Base-by-base conservation (phyloP, 1,284 basidiomycete genomes). In the Cryptococcus jaspeensis region DNA sequence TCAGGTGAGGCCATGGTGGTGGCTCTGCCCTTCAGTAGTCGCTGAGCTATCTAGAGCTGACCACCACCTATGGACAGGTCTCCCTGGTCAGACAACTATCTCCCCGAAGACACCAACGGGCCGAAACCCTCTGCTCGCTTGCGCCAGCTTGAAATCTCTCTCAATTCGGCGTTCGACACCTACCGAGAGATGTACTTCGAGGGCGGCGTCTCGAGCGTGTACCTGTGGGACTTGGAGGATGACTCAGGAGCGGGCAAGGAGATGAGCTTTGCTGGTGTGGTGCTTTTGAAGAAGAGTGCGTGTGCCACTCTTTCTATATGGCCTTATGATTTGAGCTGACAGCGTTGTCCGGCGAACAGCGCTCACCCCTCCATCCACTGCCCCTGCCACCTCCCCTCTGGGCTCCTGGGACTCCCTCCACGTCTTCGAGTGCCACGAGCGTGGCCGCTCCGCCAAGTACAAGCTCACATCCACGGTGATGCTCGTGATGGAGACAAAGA, bases 181-280 rank as follows among this genome's bases (percentile, higher is more conserved):
- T 99, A 99, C 75, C 85, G 94, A 45, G 93, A 98, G 78, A 86
- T 98, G 91, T 99, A 99, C 82, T 97, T 86, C 77, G 95, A 98
- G 76, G 93, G 94, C 5, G 96, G 96, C 5, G 87, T 92, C 1
- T 96, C 93, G n/a, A 93, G 90, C 18, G 95, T 96, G 16, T 99
- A 96, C 77, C 85, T 99, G 12, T 99, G 96, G 96, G 96, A 99
- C 72, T 82, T 95, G 20, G 94, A 97, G 56, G 93, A 96, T 63
- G 91, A 92, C 22, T 55, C 63, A 0, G 59, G 52, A 16, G 63
- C 60, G 6, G 66, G 66, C 3, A 72, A 71, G 56, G 77, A 76
- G 41, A 74, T 77, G 54, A 61, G 61, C 47, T 99, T 98, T 78
- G 96, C 96, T 5, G 96, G 96, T 11, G 96, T 96, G 0, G 94